Conservation (phyloP, 345 rosid species). For the Salix purpurea region DNA sequence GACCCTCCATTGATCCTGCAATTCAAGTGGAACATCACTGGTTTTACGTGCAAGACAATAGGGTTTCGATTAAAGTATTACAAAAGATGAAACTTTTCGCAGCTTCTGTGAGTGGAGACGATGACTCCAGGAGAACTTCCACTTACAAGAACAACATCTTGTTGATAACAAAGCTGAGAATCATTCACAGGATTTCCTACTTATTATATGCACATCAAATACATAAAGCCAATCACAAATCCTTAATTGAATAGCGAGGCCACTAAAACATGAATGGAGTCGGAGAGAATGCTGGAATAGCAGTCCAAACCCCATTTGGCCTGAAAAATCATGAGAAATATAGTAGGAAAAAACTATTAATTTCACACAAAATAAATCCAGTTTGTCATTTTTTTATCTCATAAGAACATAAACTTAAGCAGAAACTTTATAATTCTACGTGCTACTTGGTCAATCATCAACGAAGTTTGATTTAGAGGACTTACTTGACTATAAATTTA, state of each 20-base stretch:
- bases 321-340: slow-evolving; percentile 22
- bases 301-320: slow-evolving; percentile 20
- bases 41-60: neutral
- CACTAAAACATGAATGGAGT: slow-evolving; percentile 58
- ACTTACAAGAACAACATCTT: neutral
- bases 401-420: neutral
- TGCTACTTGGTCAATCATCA: neutral
- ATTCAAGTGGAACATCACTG: neutral
- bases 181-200: neutral
- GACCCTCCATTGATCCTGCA: neutral
- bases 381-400: neutral
- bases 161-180: neutral
- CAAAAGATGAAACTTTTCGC: neutral
- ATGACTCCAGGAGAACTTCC: neutral
- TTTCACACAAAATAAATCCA: neutral
- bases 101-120: neutral
- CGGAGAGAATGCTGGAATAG: slow-evolving; percentile 51
- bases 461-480: neutral
- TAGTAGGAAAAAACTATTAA: neutral
- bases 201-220: neutral
- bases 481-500: too few relatives aligned
- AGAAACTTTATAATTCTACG: neutral
- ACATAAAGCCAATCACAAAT: neutral
- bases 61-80: neutral
- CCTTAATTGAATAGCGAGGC: neutral